Base-by-base conservation (phyloP, 768 basidiomycete genomes). In the Rhizopogon vinicolor region DNA sequence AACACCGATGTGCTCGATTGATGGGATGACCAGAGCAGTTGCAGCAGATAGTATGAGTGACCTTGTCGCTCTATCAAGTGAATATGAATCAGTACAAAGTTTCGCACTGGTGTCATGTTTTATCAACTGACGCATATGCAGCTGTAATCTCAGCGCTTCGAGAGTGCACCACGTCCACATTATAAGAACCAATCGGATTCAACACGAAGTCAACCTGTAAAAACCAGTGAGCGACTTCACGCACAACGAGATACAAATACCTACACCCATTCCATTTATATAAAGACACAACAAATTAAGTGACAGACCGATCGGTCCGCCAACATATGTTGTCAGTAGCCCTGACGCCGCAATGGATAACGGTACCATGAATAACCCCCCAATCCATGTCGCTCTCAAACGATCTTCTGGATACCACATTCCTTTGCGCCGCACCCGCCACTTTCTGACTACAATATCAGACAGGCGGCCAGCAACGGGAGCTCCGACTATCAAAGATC, bases 331-430 rank as follows among this genome's bases (percentile, higher is more conserved):
- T 9, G 74, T 79, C 9, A 78, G 60, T 0, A 84, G 51, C 0
- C 83, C 84, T 2, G 72, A 75, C 1, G 67, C 53, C 0, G 83
- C 60, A 1, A 81, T 64, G 1, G 82, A 77, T 1, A 82, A 37
- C 0, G 85, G 86, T 2, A 78, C 72, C 44, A 85, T 68, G 41
- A 78, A 28, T 0, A 72, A 62, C 7, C 75, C 73, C 19, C 78
- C 77, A 10, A 71, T 62, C 8, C 81, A 55, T 1, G 79, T 70
- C 5, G 74, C 81, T 1, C 80, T 73, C 14, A 86, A 69, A 9
- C 85, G 77, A 58, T 85, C 85, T 63, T 87, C 85, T 1, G 84
- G 85, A 51, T 79, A 78, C 82, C 81, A 85, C 3, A 68, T 60
- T 3, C 83, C 83, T 0, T 73, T 75, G 14, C 83, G 77, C 8